Base-by-base conservation (phyloP, 2,329 filamentous ascomycete species). In the Grosmannia penicillata region DNA sequence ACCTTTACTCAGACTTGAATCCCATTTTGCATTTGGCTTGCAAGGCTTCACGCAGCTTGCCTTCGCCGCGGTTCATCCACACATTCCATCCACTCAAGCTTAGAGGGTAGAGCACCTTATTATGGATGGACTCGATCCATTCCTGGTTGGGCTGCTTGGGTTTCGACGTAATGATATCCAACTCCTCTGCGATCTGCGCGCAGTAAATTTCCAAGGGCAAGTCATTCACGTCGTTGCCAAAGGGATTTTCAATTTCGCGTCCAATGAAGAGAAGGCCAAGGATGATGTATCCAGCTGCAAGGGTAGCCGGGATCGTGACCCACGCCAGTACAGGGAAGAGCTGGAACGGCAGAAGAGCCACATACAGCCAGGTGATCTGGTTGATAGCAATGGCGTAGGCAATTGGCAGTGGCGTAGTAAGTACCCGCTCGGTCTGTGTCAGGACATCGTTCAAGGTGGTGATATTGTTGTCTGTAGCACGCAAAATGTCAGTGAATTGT, bases 361-460 rank as follows among this genome's bases (percentile, higher is more conserved):
- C 73, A 56, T 84, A 85, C 32, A 81, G 68, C 74, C 77, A 82
- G 10, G 79, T 78, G 50, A 85, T 84, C 55, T 84, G 80, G 11
- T 74, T 70, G 51, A 83, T 82, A 47, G 78, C 71, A 48, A 85
- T 84, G 47, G 69, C 72, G 61, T 84, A 84, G 26, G 79, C 80
- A 36, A 79, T 65, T 0, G 80, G 80, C 1, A 84, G 63, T 77
- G 45, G 80, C 1, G 79, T 84, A 49, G 75, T 76, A 27, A 83
- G 69, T 8, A 85, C 74, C 39, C 79, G 73, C 51, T 85, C 79
- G 30, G 72, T 72, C 34, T 75, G 73, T 6, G 70, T 69, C 26
- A 81, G 62, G 35, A 75, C 67, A 45, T 84, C 79, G 49, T 75
- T 78, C 34, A 84, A 57, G 3, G 63, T 54, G 26, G 66, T 60